Evolutionary conservation across 805 yeast genomes (phyloP), one percentile per base, ranked within the genome.

Genomic region (Yarrowia sp.): DNA sequence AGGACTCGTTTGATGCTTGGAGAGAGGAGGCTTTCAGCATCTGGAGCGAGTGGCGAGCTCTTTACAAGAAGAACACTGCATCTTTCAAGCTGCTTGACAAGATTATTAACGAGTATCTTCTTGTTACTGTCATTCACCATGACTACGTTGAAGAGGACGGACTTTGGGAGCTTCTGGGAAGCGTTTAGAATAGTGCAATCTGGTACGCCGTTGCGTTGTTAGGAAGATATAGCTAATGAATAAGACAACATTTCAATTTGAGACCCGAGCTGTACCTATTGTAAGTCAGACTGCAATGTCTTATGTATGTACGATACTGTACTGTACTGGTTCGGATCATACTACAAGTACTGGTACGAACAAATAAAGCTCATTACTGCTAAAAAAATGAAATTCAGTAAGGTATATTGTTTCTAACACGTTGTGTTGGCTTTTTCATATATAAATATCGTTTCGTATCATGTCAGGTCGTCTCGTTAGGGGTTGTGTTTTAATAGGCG

Each of bases 1-100:
- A 85, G 70, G 97, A 92, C 70, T 90, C 98, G 1, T 93, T 95
- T 79, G 83, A 84, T 69, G 97, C 97, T 0, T 95, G 99, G 99
- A 84, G 88, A 70, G 98, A 92, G 71, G 99, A 95, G 75, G 96
- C 97, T 0, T 95, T 91, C 76, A 82, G 85, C 65, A 88, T 95
- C 67, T 90, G 98, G 95, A 77, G 80, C 43, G 96, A 92, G 74
- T 95, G 99, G 99, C 89, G 88, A 54, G 81, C 87, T 68, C 80
- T 95, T 65, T 95, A 92, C 74, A 82, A 85, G 68, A 78, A 77
- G 76, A 74, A 75, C 70, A 77, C 76, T 63, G 76, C 77, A 26
- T 78, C 92, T n/a, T 83, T 81, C 71, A 76, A 83, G 54, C 80
- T 93, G 70, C 81, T 95, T 68, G 82, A 83, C 64, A 73, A 78